Evolutionary conservation across 164 flowering plant species (phyloP).

Genomic region (Magnolia kwangsiensis): DNA sequence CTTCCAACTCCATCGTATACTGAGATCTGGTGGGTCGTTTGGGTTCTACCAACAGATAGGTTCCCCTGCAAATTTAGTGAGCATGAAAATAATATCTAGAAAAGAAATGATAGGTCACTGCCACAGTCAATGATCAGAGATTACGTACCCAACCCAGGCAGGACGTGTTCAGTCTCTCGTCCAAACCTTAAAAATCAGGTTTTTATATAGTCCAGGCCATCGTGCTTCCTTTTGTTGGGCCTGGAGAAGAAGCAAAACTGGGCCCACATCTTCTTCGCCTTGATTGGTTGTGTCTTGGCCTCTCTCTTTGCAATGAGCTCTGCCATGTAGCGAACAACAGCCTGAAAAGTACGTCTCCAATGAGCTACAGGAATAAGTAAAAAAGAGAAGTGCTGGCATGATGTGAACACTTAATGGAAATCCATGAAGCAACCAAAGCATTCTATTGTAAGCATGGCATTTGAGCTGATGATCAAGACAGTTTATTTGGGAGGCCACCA

Average conservation of each 20-base stretch:
- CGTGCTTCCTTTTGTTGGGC: constrained; percentile 67
- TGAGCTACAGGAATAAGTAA: constrained; percentile 5
- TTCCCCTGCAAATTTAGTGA: constrained; percentile 16
- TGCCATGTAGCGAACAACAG: constrained; percentile 78
- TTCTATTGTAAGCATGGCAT: too few relatives aligned
- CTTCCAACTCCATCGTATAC: neutral
- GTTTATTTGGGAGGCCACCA: too few relatives aligned
- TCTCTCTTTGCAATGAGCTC: constrained; percentile 54
- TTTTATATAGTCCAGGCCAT: constrained; percentile 38
- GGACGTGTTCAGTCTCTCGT: neutral
- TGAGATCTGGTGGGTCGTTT: neutral
- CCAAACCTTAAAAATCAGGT: constrained; percentile 23
- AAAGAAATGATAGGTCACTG: neutral
- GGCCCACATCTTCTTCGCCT: constrained; percentile 62
- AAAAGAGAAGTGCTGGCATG: too few relatives aligned
- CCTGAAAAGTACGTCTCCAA: constrained; percentile 37
- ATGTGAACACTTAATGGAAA: too few relatives aligned
- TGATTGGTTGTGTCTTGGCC: constrained; percentile 46
- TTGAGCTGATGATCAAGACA: too few relatives aligned
- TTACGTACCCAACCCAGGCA: constrained; percentile 6
- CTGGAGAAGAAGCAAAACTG: constrained; percentile 58
- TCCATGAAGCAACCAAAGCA: neutral
- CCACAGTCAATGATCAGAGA: neutral
- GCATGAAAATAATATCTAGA: neutral
- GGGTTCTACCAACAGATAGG: constrained; percentile 1